Evolutionary conservation across 2,329 filamentous ascomycete species (phyloP), one percentile per base, ranked within the genome.

Genomic region (Metarhizium guizhouense): DNA sequence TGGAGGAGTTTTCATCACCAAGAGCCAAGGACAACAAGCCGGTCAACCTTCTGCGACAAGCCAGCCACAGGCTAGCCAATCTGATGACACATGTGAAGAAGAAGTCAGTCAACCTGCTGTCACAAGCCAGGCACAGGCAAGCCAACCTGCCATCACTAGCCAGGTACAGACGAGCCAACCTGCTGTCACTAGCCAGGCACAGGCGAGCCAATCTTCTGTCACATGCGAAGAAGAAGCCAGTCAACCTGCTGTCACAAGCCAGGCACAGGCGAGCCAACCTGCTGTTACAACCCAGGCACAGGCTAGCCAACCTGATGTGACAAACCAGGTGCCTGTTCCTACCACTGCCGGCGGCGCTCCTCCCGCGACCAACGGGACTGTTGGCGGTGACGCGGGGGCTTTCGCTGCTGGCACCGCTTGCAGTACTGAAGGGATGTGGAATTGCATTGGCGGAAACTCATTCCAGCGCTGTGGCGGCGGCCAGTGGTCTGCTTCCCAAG

Each of bases 391-490:
- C 48, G 60, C 64, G 54, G 65, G 64, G n/a, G 66, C 61, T 1
- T 58, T 72, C 29, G 61, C 76, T 1, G 68, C 66, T 6, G 78
- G 78, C 42, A 65, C 74, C 18, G 68, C 75, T 0, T 83, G 80
- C 66, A 61, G 72, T 7, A 50, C 60, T 1, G 78, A 81, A 49
- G 80, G 80, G 1, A 64, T 66, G 11, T 83, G 76, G 76, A 81
- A 81, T 70, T 83, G 80, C 59, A 68, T 82, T 6, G 69, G 64
- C 0, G 77, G 78, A 14, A 69, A 64, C 1, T 72, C 73, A 0
- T 83, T 74, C 74, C 79, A 83, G 66, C 78, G 78, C 51, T 83
- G 80, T 56, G 80, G 73, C 7, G 76, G 73, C 2, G 79, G 80
- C 8, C 42, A 60, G 0, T 83, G 80, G 80, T 78, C 78, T 2